A percentile compares a stretch with the other conserved stretches of the same genome.
These are phyloP conservation scores for Xylariaceae sp. DNA, from an alignment of 2,329 filamentous ascomycete species.

Conservation along the genomic window DNA sequence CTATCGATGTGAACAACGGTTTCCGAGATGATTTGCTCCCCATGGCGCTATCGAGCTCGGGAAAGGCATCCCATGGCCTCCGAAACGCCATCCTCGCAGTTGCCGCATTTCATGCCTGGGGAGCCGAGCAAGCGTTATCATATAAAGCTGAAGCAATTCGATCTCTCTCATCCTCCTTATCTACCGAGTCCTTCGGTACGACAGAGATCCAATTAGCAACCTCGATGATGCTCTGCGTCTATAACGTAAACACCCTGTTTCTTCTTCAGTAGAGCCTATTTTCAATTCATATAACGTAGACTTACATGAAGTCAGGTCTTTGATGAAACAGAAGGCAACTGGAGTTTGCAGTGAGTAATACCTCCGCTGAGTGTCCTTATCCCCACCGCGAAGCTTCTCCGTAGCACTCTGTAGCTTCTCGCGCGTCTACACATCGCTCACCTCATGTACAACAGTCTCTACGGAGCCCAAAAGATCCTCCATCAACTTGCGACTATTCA, in stretches of 20 bases:
- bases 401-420: no score
- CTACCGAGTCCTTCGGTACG: slow-evolving; percentile 26
- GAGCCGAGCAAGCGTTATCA: slow-evolving; percentile 38
- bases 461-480: slow-evolving; percentile 41
- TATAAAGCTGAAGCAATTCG: slow-evolving; percentile 43
- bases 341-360: slow-evolving; percentile 36
- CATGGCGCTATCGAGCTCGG: slow-evolving; percentile 40
- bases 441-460: slow-evolving; percentile 22
- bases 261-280: not conserved
- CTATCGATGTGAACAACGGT: slow-evolving; percentile 44
- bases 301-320: slow-evolving; percentile 38
- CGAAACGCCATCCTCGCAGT: slow-evolving; percentile 45
- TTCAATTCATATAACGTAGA: not conserved
- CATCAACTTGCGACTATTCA: slow-evolving; percentile 27
- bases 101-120: slow-evolving; percentile 41
- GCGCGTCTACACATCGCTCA: not conserved
- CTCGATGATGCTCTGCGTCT: slow-evolving; percentile 51
- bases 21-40: slow-evolving; percentile 45
- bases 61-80: slow-evolving; percentile 37
- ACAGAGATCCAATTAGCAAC: slow-evolving; percentile 42
- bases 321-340: slow-evolving; percentile 46
- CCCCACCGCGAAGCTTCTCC: no score
- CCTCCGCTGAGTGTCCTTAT: not conserved
- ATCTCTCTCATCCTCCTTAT: slow-evolving; percentile 38
- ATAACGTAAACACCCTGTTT: slow-evolving; percentile 37